Evolutionary conservation across 192 early-diverging fungal genomes (phyloP), one percentile per base, ranked within the genome.

Genomic region (Backusella macrospora): DNA sequence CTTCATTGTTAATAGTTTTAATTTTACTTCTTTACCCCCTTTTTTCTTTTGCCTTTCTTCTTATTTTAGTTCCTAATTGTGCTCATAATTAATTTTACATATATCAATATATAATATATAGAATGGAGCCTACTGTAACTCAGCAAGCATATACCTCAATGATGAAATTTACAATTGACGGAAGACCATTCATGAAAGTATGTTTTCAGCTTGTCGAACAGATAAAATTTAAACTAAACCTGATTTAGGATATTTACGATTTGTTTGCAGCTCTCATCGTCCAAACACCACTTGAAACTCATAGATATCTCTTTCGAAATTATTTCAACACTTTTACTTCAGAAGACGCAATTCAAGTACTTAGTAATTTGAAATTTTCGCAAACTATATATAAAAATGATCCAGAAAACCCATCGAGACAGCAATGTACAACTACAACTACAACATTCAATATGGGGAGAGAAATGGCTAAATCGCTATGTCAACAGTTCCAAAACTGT

Each of bases 181-280:
- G 87, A 23, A 76, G 87, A 62, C 84, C 87, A 49, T 89, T 87
- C 79, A 77, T 80, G 12, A 89, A 86, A 86, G 87, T 85, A 80
- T 49, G 13, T 71, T 38, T 71, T 63, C 9, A 39, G 29, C 29
- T 34, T 34, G 29, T 34, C 29, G 2, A 34, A 34, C 29, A 34
- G 29, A 34, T 34, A 34, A 34, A 34, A 34, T 34, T 0, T 34
- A 34, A 34, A 34, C 29, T 34, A 34, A 34, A 34, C 29, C 29
- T 34, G 29, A 34, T 34, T 34, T 38, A 89, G 88, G 86, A 81
- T 74, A 86, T 87, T 16, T 81, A 85, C 73, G 88, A 89, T 73
- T 70, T 89, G 45, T 89, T 86, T 70, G 77, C 86, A 13, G 85
- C 86, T 1, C 70, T 89, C 26, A 82, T 87, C 75, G 77, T 86